Evolutionary conservation across 2,329 filamentous ascomycete genomes (phyloP).

Genomic region (Dactylonectria estremocensis): DNA sequence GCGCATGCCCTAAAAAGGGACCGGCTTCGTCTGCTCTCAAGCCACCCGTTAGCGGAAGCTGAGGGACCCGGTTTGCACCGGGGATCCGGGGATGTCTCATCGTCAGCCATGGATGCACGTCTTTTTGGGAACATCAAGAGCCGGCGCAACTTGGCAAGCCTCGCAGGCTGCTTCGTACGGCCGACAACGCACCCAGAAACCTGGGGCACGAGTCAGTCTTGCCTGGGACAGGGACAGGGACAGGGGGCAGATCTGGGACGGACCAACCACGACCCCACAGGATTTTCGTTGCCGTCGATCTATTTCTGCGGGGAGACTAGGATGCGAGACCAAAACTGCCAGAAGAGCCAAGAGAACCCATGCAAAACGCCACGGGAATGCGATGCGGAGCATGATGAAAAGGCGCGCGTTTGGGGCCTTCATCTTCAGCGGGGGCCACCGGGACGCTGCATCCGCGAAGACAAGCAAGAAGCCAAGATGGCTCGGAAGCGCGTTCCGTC

Average conservation of each 20-base stretch:
- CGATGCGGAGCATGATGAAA: background rate
- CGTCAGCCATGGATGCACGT: background rate
- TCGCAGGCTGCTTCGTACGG: too few species aligned
- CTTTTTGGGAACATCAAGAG: background rate
- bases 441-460: background rate
- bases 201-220: too few species aligned
- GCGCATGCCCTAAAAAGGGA: background rate
- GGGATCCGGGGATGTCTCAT: slow-evolving; percentile 1
- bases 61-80: background rate
- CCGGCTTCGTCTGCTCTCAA: background rate
- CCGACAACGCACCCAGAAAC: too few species aligned
- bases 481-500: background rate
- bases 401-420: background rate
- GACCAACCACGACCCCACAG: background rate
- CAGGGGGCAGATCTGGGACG: too few species aligned
- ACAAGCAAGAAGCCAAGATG: background rate
- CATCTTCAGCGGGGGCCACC: background rate
- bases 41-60: background rate
- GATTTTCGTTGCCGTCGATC: background rate
- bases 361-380: background rate
- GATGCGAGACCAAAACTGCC: too few species aligned
- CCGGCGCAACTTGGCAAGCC: background rate
- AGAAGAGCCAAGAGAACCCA: background rate
- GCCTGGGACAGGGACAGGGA: too few species aligned
- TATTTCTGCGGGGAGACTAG: too few species aligned